A percentile compares a stretch with the other conserved stretches of the same genome.
Evolutionary conservation across 2,329 filamentous ascomycete genomes (phyloP).

Genomic region (Fusarium sp.): DNA sequence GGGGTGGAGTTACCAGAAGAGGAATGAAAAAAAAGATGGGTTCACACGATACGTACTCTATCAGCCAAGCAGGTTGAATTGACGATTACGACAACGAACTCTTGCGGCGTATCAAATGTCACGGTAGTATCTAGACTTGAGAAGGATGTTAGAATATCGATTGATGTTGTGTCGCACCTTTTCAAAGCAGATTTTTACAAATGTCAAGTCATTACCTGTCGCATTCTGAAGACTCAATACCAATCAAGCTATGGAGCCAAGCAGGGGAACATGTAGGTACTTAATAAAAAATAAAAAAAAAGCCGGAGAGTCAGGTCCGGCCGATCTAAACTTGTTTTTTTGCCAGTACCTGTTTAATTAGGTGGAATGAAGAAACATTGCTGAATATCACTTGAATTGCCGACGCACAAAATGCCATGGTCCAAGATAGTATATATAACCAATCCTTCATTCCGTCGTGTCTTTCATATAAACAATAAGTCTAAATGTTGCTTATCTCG

Average conservation of each 20-base stretch:
- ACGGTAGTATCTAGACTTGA: not conserved
- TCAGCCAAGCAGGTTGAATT: not conserved
- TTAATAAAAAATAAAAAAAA: not conserved
- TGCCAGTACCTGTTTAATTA: too few relatives aligned
- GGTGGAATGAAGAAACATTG: too few relatives aligned
- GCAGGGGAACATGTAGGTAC: not conserved
- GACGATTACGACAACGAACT: not conserved
- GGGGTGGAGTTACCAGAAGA: not conserved
- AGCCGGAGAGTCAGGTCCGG: not conserved
- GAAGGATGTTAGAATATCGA: not conserved
- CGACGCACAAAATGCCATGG: not conserved
- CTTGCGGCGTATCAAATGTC: not conserved
- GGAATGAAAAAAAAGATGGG: not conserved
- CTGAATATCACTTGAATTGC: not conserved
- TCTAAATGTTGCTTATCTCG: constrained; percentile 26
- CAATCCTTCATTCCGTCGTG: constrained; percentile 34
- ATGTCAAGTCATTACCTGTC: not conserved
- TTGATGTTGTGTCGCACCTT: not conserved
- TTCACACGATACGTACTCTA: not conserved
- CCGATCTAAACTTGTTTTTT: not conserved
- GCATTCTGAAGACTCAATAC: not conserved
- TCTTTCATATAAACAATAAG: constrained; percentile 30
- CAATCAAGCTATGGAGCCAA: not conserved
- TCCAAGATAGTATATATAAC: not conserved
- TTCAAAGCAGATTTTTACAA: not conserved